Evolutionary conservation across 1,284 basidiomycete species (phyloP).

Genomic region (Ustilago hordei): DNA sequence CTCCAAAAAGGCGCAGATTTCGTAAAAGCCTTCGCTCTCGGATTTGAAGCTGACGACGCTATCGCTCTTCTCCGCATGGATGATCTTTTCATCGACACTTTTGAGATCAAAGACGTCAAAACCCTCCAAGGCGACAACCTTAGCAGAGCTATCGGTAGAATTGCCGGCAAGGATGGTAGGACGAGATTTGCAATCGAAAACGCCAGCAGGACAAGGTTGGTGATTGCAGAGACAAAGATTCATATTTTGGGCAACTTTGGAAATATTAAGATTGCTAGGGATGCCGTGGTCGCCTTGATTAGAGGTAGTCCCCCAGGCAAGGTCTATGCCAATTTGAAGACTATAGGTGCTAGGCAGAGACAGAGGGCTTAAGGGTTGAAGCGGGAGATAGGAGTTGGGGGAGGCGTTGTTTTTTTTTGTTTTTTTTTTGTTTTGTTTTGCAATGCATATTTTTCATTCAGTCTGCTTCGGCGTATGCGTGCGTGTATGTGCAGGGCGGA

Average conservation of each 20-base stretch:
- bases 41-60: conserved; percentile 88
- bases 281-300: conserved; percentile 94
- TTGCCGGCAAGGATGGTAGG: conserved; percentile 97
- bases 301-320: conserved; percentile 96
- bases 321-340: conserved; percentile 79
- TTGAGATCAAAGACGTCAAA: conserved; percentile 98
- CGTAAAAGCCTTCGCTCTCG: conserved; percentile 91
- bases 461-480: background rate
- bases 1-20: conserved; percentile 99
- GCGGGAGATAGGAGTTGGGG: background rate
- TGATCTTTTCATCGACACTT: conserved; percentile 96
- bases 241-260: conserved; percentile 93
- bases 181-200: conserved; percentile 99
- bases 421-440: conserved; percentile 1
- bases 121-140: conserved; percentile 96
- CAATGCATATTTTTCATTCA: conserved; percentile 4
- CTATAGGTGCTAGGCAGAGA: conserved; percentile 90
- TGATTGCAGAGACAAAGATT: conserved; percentile 97
- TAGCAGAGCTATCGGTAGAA: conserved; percentile 94
- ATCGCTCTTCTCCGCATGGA: conserved; percentile 94
- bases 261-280: conserved; percentile 96
- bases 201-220: conserved; percentile 91
- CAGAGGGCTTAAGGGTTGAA: conserved; percentile 75
- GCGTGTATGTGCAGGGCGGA: background rate
- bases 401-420: background rate